A percentile compares a stretch with the other conserved stretches of the same genome.
Conservation (phyloP, 2,329 filamentous ascomycete genomes). For the Claviceps sp. region DNA sequence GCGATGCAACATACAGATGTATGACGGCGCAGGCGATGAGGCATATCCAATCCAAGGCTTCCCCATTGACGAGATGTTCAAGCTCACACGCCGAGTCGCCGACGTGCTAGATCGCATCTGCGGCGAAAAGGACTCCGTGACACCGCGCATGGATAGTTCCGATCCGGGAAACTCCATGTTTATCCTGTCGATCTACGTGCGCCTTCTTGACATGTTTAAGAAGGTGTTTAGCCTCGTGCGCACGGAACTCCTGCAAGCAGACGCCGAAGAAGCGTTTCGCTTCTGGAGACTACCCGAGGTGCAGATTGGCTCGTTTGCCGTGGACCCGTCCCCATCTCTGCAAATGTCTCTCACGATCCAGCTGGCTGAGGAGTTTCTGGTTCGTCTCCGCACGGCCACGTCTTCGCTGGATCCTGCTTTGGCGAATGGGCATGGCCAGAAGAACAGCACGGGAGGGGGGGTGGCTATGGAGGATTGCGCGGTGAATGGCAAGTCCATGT, state of each 20-base stretch:
- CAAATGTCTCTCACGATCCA: conserved; percentile 30
- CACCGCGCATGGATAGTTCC: conserved; percentile 13
- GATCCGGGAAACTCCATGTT: conserved; percentile 26
- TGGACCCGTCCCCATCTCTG: conserved; percentile 25
- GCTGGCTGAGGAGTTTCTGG: conserved; percentile 27
- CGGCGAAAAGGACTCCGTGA: conserved; percentile 2
- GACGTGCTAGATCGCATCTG: conserved; percentile 20
- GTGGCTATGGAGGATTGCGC: conserved; percentile 4
- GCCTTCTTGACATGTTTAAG: conserved; percentile 28
- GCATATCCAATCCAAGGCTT: conserved; percentile 16
- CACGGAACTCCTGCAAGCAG: conserved; percentile 17
- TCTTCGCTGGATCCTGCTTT: conserved; percentile 14
- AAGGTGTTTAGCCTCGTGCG: conserved; percentile 24
- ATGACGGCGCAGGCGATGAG: conserved; percentile 8
- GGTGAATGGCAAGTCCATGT: conserved; percentile 15
- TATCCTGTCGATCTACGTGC: conserved; percentile 24
- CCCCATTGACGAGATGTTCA: conserved; percentile 28
- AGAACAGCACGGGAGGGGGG: background rate
- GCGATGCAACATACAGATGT: conserved; percentile 9
- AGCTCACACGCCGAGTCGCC: conserved; percentile 23
- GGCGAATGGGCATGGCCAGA: conserved; percentile 6
- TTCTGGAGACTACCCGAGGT: conserved; percentile 29
- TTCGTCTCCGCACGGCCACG: conserved; percentile 20
- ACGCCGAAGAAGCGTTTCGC: conserved; percentile 16
- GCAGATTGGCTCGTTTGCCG: conserved; percentile 25